These are phyloP conservation scores for Durio zibethinus DNA, from an alignment of 345 rosid species.

Conservation along the genomic window DNA sequence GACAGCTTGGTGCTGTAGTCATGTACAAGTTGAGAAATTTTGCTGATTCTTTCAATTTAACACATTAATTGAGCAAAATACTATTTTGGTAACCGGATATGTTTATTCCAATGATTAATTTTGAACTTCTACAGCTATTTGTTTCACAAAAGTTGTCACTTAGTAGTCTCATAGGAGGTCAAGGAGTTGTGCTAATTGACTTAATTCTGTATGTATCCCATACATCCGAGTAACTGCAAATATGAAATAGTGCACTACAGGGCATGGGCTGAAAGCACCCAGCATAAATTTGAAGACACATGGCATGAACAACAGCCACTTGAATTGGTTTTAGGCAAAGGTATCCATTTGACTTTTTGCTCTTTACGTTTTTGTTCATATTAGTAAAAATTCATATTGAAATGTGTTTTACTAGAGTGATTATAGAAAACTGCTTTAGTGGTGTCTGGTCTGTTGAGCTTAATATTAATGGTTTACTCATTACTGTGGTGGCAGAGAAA, in stretches of 20 bases:
- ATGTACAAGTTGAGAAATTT: neutral
- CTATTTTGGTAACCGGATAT: neutral
- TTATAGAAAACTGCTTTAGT: neutral
- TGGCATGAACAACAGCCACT: slow-evolving; percentile 84
- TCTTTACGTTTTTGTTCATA: neutral
- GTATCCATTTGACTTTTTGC: slow-evolving; percentile 25
- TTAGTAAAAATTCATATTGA: neutral
- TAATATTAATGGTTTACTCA: slow-evolving; percentile 7
- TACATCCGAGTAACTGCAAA: slow-evolving; percentile 22
- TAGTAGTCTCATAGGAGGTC: neutral
- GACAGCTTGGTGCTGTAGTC: neutral
- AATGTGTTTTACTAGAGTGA: neutral
- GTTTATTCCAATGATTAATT: neutral
- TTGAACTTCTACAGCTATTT: neutral
- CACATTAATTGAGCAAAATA: neutral
- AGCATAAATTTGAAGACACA: slow-evolving; percentile 89
- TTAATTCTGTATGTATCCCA: neutral
- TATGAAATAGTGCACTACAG: slow-evolving; percentile 67
- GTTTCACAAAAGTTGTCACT: neutral
- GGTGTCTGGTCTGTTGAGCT: neutral
- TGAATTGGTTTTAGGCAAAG: slow-evolving; percentile 85
- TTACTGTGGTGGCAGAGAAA: slow-evolving; percentile 56
- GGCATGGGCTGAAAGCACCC: slow-evolving; percentile 76
- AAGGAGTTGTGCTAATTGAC: neutral
- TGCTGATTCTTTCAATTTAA: neutral